These are phyloP conservation scores for Novymonas esmeraldas DNA, from an alignment of 208 protist genomes.

Conservation along the genomic window DNA sequence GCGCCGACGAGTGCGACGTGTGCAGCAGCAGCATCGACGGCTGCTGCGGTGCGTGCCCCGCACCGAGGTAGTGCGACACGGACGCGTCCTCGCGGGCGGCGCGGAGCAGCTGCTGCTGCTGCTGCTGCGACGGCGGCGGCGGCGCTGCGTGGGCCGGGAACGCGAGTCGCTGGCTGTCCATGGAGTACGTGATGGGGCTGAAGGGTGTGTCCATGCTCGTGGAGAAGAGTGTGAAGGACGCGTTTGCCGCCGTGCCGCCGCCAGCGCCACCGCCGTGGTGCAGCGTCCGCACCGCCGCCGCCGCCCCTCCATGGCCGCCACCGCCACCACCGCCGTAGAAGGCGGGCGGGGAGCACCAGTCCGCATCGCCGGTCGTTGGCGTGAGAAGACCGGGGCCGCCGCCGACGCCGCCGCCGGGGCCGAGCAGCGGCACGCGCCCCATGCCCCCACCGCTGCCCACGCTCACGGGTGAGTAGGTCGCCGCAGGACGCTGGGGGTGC, in stretches of 20 bases:
- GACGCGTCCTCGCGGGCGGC: slow-evolving; percentile 13
- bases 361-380: slow-evolving; percentile 20
- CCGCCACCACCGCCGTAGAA: slow-evolving; percentile 10
- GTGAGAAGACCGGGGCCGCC: slow-evolving; percentile 12
- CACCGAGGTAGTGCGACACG: neutral
- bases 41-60: neutral
- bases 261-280: neutral
- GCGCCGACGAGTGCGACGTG: too few relatives aligned
- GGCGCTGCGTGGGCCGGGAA: slow-evolving; percentile 10
- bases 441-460: slow-evolving; percentile 12
- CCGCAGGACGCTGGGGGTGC: slow-evolving; percentile 25
- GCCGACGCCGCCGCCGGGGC: slow-evolving; percentile 1
- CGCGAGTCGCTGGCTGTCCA: slow-evolving; percentile 51
- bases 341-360: slow-evolving; percentile 23
- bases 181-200: slow-evolving; percentile 88
- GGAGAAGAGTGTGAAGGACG: slow-evolving; percentile 78
- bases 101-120: slow-evolving; percentile 17
- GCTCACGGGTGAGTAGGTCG: slow-evolving; percentile 26
- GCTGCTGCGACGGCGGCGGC: slow-evolving; percentile 5
- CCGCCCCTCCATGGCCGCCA: neutral
- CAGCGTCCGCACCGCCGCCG: neutral
- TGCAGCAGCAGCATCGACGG: slow-evolving; percentile 8
- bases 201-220: slow-evolving; percentile 81
- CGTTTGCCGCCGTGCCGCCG: slow-evolving; percentile 29
- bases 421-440: slow-evolving; percentile 21